phyloP scores from a whole-genome alignment of 495 filamentous ascomycete species.

The Annulohypoxylon bovei region DNA sequence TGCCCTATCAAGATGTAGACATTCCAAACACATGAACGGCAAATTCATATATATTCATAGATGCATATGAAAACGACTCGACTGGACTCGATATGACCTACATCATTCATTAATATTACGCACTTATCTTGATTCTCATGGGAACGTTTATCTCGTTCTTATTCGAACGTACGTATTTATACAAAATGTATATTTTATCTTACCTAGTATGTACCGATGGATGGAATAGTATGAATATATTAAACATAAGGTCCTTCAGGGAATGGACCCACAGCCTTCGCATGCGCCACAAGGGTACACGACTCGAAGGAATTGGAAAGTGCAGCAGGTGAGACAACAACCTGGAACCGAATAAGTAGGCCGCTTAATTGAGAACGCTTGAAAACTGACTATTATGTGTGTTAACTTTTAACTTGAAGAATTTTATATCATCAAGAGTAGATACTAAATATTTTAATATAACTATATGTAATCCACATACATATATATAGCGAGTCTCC shows the following conservation, averaged over 20 bases:
- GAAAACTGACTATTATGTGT: not conserved
- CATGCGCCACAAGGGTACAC: slow-evolving; percentile 17
- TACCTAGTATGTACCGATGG: not conserved
- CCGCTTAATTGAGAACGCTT: not conserved
- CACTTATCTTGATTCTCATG: not conserved
- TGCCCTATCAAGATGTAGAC: no score
- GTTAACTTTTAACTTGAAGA: not conserved
- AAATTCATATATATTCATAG: slow-evolving; percentile 13
- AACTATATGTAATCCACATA: not conserved
- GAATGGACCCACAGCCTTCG: not conserved
- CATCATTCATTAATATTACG: slow-evolving; percentile 21
- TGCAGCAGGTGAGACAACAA: slow-evolving; percentile 27
- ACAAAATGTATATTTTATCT: not conserved
- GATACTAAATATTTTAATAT: not conserved
- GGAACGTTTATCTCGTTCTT: not conserved
- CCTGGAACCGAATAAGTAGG: slow-evolving; percentile 3
- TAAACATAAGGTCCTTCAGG: not conserved
- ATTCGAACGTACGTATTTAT: not conserved
- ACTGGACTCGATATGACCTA: slow-evolving; percentile 14
- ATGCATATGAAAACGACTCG: not conserved
- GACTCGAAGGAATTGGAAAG: slow-evolving; percentile 35
- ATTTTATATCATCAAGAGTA: not conserved
- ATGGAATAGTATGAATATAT: not conserved
- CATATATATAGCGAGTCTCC: not conserved
- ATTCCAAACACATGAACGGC: slow-evolving; percentile 9